Base-by-base conservation (phyloP, 2,329 filamentous ascomycete species). In the Hypoxylon sp. region DNA sequence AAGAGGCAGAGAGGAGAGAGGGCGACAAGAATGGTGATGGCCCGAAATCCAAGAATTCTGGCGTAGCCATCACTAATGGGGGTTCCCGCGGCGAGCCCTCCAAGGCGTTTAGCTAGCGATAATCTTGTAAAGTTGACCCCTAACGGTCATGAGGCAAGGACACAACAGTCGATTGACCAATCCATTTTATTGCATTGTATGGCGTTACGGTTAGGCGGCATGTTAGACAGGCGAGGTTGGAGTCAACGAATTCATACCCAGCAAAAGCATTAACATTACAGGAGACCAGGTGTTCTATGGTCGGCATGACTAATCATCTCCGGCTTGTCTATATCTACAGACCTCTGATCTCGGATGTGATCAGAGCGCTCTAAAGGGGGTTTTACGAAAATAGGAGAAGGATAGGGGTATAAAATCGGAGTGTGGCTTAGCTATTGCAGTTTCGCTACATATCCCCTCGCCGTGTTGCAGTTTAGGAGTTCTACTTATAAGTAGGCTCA, bases 251-350 rank as follows among this genome's bases (percentile, higher is more conserved):
- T 58, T 72, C 75, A 77, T 76, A 76, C 75, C 74, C 74, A 69
- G 65, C 71, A 75, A 75, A 75, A 76, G 72, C 72, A 75, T 76
- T 73, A 48, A 71, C 61, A 58, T 76, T 75, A 74, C 71, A 72
- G 74, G 75, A 69, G 62, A 64, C 61, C 47, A 43, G 74, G 74
- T 70, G 73, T 76, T 76, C 30, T 59, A 67, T 62, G 68, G 67
- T 65, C 60, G 63, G 59, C 52, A 59, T 58, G 61, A 65, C 61
- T 64, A 56, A 66, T 53, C 32, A 62, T 63, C 59, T 63, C 61
- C 67, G 53, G 54, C 69, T 60, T 62, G 55, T 67, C 57, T 63
- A 67, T 63, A 62, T 61, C 47, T 46, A 41, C 51, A 43, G 45
- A 53, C 47, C 48, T 62, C 67, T 61, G 64, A 45, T 61, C 47